Base-by-base conservation (phyloP, 805 yeast genomes). In the Candida methanosorbosa region DNA sequence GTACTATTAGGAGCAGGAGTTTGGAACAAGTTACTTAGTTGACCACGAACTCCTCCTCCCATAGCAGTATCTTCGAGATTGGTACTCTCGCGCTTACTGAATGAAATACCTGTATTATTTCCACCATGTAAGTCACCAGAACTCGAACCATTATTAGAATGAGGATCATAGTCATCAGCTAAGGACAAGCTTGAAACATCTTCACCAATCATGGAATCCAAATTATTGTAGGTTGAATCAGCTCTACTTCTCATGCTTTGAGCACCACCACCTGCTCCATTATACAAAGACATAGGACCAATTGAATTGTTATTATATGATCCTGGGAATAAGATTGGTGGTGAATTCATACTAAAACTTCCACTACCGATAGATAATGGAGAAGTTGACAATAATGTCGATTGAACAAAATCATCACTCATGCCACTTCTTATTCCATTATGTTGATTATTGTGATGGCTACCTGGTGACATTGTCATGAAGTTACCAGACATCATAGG, bases 391-490 rank as follows among this genome's bases (percentile, higher is more conserved):
- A 57, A 49, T 30, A 48, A 30, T 3, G 54, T 53, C 5, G 39
- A 38, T 3, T 45, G 42, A 22, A 45, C 42, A 34, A 63, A 45
- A n/a, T n/a, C n/a, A n/a, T n/a, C n/a, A n/a, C n/a, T n/a, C n/a
- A n/a, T n/a, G n/a, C n/a, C n/a, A n/a, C n/a, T n/a, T n/a, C n/a
- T n/a, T n/a, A n/a, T n/a, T n/a, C n/a, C n/a, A 2, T 68, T 59
- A 9, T 59, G 42, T 3, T 72, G 56, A 25, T 71, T 45, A 13
- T 56, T 46, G 8, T 56, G 48, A 9, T 69, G 63, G 3, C 61
- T 58, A 4, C 48, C 41, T 3, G 21, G 13, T 4, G 34, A 15
- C 11, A n/a, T 19, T 6, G 31, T 18, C 13, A 31, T 12, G 3
- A 46, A 41, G 11, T 52, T 27, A 1, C 34, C 33, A 3, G 34